phyloP scores from a whole-genome alignment of 257 asterid species.

The Lavandula angustifolia region DNA sequence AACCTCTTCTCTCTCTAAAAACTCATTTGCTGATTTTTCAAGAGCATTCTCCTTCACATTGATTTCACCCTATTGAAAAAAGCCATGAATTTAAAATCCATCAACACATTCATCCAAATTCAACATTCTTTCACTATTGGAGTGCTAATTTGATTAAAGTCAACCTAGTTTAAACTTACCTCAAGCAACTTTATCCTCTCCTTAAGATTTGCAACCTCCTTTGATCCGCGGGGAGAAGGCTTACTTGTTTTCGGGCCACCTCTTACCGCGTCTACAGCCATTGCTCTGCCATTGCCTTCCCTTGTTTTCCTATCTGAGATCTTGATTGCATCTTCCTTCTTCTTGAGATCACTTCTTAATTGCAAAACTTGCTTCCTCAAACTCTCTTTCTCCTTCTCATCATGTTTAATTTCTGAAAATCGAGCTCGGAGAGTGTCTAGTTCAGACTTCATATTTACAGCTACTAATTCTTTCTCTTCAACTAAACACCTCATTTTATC shows the following conservation, averaged over 20 bases:
- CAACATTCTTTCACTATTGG: too few relatives aligned
- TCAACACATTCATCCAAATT: background rate
- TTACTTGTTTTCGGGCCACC: constrained; percentile 44
- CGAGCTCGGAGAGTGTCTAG: constrained; percentile 44
- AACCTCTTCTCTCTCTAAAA: constrained; percentile 64
- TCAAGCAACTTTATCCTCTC: constrained; percentile 76
- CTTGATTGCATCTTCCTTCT: constrained; percentile 54
- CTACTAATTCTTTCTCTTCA: constrained; percentile 52
- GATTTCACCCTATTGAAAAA: constrained; percentile 55
- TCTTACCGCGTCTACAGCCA: constrained; percentile 42
- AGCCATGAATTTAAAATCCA: background rate
- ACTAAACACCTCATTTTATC: constrained; percentile 36
- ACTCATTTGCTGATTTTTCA: constrained; percentile 53
- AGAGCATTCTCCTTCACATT: constrained; percentile 62
- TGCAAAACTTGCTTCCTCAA: constrained; percentile 58
- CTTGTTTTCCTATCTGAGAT: constrained; percentile 62
- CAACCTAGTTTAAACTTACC: constrained; percentile 45
- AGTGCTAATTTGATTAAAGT: background rate
- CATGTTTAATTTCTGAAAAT: constrained; percentile 42
- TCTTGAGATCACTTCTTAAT: constrained; percentile 54
- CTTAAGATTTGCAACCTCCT: constrained; percentile 65
- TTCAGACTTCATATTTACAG: constrained; percentile 45
- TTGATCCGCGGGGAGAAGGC: constrained; percentile 43
- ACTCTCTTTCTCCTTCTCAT: constrained; percentile 58
- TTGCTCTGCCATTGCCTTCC: constrained; percentile 41